Evolutionary conservation across 257 asterid species (phyloP).

Genomic region (Solanum verrucosum): DNA sequence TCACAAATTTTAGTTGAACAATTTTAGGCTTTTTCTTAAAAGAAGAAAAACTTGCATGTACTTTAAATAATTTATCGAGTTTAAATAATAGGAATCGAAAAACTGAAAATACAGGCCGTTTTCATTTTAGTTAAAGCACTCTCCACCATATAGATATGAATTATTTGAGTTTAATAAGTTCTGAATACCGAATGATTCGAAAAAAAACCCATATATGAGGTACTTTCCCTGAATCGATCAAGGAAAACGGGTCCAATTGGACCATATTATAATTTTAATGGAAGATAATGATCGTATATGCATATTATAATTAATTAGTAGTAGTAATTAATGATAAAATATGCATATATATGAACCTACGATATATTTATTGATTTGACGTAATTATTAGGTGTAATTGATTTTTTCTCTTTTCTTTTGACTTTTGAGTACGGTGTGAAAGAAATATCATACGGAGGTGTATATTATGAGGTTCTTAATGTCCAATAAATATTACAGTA

Average conservation of each 20-base stretch:
- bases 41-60: not conserved
- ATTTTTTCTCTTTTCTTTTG: not conserved
- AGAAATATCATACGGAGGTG: not conserved
- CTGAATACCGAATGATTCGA: fast-evolving
- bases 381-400: too few relatives aligned
- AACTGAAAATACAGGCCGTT: not conserved
- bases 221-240: too few relatives aligned
- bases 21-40: not conserved
- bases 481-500: not conserved
- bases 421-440: not conserved
- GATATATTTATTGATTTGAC: not conserved
- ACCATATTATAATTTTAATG: too few relatives aligned
- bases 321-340: not conserved
- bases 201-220: too few relatives aligned
- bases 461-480: not conserved
- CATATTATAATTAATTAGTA: not conserved
- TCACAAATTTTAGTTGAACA: not conserved
- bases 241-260: too few relatives aligned
- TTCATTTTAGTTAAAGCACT: not conserved
- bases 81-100: not conserved
- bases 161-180: not conserved
- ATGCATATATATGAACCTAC: not conserved
- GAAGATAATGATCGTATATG: not conserved
- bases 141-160: not conserved
- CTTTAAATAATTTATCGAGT: not conserved